These are phyloP conservation scores for Neurospora sp. DNA, from an alignment of 495 filamentous ascomycete species.

Conservation along the genomic window DNA sequence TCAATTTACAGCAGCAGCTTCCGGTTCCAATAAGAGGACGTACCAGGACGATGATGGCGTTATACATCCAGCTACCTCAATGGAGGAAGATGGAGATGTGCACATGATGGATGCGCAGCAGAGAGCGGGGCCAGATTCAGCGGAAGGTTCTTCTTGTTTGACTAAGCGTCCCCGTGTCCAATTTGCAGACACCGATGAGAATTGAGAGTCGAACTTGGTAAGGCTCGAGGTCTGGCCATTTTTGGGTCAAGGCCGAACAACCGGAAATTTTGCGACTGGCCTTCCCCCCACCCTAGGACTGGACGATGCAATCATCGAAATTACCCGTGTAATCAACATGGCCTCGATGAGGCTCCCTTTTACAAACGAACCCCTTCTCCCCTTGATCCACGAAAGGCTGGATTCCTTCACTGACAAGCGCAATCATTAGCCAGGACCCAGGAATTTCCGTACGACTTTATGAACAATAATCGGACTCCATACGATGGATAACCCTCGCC, in stretches of 20 bases:
- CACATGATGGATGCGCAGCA: not conserved
- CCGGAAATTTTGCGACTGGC: not conserved
- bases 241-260: not conserved
- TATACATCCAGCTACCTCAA: not conserved
- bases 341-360: too few relatives aligned
- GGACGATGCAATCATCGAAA: too few relatives aligned
- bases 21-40: not conserved
- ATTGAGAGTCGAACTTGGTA: not conserved
- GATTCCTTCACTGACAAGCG: too few relatives aligned
- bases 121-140: not conserved
- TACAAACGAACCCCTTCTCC: too few relatives aligned
- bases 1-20: not conserved
- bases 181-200: conserved; percentile 1
- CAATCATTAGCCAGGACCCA: too few relatives aligned
- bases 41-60: not conserved
- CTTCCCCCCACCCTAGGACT: too few relatives aligned
- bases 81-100: not conserved
- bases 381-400: too few relatives aligned
- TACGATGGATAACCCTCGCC: too few relatives aligned
- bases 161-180: conserved; percentile 4
- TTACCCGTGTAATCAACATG: too few relatives aligned
- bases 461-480: too few relatives aligned
- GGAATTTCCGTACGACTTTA: too few relatives aligned
- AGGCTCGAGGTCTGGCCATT: not conserved
- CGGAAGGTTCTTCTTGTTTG: not conserved